phyloP scores from a whole-genome alignment of 2,329 filamentous ascomycete species.

The Fusarium floridanum region DNA sequence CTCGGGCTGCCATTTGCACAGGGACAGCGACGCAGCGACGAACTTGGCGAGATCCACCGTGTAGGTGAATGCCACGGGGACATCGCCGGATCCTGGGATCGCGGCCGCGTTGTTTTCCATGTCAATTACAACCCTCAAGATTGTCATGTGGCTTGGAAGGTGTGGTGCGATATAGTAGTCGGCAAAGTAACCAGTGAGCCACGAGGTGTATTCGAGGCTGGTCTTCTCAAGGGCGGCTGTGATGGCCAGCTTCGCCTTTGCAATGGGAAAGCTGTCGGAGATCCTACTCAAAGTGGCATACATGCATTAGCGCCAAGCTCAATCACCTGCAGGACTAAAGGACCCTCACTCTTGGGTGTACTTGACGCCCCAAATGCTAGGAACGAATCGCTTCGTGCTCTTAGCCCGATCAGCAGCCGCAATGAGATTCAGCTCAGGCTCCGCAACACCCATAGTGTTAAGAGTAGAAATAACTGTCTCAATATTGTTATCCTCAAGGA shows the following conservation, averaged over 20 bases:
- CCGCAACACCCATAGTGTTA: not conserved
- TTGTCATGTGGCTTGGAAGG: not conserved
- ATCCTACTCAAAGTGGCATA: not conserved
- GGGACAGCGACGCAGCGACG: not conserved
- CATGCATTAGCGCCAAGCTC: not conserved
- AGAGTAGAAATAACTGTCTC: not conserved
- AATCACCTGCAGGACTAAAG: not conserved
- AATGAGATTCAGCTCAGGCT: not conserved
- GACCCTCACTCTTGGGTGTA: not conserved
- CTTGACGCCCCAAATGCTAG: not conserved
- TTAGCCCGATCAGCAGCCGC: not conserved
- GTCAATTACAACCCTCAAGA: slow-evolving; percentile 47
- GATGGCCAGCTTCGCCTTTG: not conserved
- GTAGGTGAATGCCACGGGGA: not conserved
- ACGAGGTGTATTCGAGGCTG: not conserved
- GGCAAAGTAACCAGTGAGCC: slow-evolving; percentile 5
- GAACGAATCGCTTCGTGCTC: not conserved
- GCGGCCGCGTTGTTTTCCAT: slow-evolving; percentile 50
- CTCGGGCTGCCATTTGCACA: not conserved
- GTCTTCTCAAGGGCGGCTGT: not conserved
- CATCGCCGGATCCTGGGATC: not conserved
- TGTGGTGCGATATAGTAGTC: slow-evolving; percentile 11
- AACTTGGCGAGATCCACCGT: not conserved
- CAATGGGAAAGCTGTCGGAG: not conserved
- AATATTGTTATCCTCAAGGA: not conserved